phyloP scores from a whole-genome alignment of 768 basidiomycete species.

The Peribolospora kevripleyi region DNA sequence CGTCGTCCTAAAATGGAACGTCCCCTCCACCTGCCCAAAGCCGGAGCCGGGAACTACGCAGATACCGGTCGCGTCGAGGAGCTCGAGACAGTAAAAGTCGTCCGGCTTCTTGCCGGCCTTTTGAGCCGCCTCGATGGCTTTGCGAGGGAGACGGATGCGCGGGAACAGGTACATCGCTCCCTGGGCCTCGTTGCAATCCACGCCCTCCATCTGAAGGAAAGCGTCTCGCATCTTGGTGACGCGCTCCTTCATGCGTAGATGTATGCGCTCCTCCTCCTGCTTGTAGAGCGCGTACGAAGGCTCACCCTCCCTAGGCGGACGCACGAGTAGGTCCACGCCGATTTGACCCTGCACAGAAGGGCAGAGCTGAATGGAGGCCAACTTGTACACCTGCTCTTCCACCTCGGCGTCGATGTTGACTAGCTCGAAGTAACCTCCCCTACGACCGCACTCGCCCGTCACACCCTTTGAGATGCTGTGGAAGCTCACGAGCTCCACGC shows the following conservation, averaged over 20 bases:
- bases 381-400: slow-evolving; percentile 77
- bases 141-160: slow-evolving; percentile 43
- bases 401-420: slow-evolving; percentile 55
- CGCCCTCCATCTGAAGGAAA: slow-evolving; percentile 63
- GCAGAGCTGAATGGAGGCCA: slow-evolving; percentile 73
- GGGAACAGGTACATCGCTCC: slow-evolving; percentile 92
- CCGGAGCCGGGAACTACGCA: slow-evolving; percentile 84
- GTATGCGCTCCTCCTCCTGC: slow-evolving; percentile 57
- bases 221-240: slow-evolving; percentile 47
- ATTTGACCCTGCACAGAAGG: slow-evolving; percentile 78
- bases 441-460: slow-evolving; percentile 82
- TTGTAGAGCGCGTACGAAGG: slow-evolving; percentile 57
- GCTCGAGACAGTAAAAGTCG: slow-evolving; percentile 56
- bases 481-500: slow-evolving; percentile 68
- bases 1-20: slow-evolving; percentile 76
- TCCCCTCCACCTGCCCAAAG: slow-evolving; percentile 76
- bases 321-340: slow-evolving; percentile 80
- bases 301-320: slow-evolving; percentile 54
- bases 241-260: slow-evolving; percentile 44
- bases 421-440: slow-evolving; percentile 90
- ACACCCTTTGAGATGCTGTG: slow-evolving; percentile 96
- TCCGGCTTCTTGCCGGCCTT: slow-evolving; percentile 57
- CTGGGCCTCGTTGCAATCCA: slow-evolving; percentile 67
- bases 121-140: slow-evolving; percentile 48
- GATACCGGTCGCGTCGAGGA: slow-evolving; percentile 75